Evolutionary conservation across 441 rosid species (phyloP), one percentile per base, ranked within the genome.

Genomic region (Rhodomyrtus psidioides): DNA sequence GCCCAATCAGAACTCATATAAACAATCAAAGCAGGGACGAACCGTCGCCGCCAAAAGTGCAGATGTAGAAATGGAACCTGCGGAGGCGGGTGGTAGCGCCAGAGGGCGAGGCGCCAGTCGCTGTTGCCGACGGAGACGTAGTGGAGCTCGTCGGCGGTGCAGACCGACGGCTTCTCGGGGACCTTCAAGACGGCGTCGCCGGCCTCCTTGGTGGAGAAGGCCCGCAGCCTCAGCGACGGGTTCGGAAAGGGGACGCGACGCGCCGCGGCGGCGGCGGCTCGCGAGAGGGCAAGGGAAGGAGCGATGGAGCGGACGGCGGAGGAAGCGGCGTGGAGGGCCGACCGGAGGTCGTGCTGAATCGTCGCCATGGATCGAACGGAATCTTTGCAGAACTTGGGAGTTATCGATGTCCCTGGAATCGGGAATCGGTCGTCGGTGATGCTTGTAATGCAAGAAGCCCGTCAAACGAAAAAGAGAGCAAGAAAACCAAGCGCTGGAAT

Each of bases 21-120:
- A 34, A 49, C 3, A 81, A 75, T 46, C 34, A 26, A 8, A 46
- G 53, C 12, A 16, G 24, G 82, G 42, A 46, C 30, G 16, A 44
- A 17, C 1, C 2, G 53, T 6, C 12, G 34, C n/a, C 54, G 26
- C 44, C 19, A 49, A 15, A 46, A 14, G 65, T 8, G 51, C 17
- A 17, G 82, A 81, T 81, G 13, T 34, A 26, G 74, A 84, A 86
- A 55, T 84, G 16, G 34, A 54, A 95, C 99, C 95, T 92, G 94
- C 82, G 95, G 93, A n/a, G 94, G 87, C 86, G 99, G 99, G 83
- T 83, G 90, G 90, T 97, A 96, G 65, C 99, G 98, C 98, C 99
- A 96, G 90, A 96, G 99, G 83, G 99, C 97, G 86, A 96, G 98
- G 39, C 96, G 95, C 98, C 99, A 97, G 82, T 94, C 92, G 86